Evolutionary conservation across 1,139 yeast genomes (phyloP).

Genomic region (Diutina catenulata): DNA sequence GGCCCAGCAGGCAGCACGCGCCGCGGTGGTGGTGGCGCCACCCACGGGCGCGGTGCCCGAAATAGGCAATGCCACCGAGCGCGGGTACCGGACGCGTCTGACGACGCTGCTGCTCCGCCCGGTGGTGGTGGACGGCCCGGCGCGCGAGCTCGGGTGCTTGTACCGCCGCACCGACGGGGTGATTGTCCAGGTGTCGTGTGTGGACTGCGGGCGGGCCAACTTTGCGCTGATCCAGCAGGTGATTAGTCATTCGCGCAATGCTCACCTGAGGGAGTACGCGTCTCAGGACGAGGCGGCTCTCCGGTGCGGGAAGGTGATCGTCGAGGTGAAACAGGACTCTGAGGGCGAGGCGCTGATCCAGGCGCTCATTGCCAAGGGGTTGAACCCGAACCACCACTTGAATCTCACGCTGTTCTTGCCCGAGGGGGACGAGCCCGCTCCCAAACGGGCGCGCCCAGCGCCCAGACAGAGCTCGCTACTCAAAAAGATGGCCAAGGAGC

Average conservation of each 20-base stretch:
- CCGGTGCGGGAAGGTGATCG: constrained; percentile 51
- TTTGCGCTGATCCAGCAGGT: constrained; percentile 77
- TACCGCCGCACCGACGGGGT: constrained; percentile 66
- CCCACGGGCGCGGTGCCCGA: constrained; percentile 16
- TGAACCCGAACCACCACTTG: constrained; percentile 30
- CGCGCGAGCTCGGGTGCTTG: constrained; percentile 38
- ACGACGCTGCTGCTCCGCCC: constrained; percentile 41
- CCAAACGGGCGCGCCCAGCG: not conserved
- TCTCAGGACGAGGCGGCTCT: constrained; percentile 71
- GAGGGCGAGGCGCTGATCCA: constrained; percentile 37
- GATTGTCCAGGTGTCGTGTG: constrained; percentile 56
- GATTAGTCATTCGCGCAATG: constrained; percentile 62
- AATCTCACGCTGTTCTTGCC: constrained; percentile 15
- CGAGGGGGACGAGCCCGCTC: not conserved
- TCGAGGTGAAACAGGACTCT: constrained; percentile 48
- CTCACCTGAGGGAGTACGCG: constrained; percentile 61
- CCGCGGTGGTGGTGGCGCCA: constrained; percentile 7
- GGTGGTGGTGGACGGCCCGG: constrained; percentile 11
- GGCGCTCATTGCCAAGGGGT: constrained; percentile 26
- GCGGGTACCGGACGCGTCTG: constrained; percentile 39
- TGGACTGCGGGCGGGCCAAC: constrained; percentile 54
- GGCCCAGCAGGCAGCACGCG: constrained; percentile 7
- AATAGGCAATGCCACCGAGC: too few relatives aligned
- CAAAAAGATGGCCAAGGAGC: not conserved
- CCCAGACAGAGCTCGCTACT: not conserved